phyloP scores from a whole-genome alignment of 108 stramenopile genomes.

The Thalassiosira profunda region DNA sequence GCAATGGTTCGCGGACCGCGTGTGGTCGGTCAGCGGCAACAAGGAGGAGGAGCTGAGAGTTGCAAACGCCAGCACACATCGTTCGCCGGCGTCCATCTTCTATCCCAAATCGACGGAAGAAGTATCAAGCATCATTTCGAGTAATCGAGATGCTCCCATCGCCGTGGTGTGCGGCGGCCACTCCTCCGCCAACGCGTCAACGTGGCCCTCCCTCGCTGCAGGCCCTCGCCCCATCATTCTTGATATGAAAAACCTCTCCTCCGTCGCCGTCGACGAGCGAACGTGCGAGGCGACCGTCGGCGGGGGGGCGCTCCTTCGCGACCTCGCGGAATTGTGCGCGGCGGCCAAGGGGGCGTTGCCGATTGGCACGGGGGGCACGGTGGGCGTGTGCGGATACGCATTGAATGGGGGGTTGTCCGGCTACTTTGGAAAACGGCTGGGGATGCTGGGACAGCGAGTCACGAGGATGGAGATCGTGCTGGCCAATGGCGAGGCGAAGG shows the following conservation, averaged over 20 bases:
- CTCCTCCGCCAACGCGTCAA: constrained; percentile 21
- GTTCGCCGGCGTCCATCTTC: not conserved
- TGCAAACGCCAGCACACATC: not conserved
- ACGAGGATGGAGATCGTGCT: constrained; percentile 16
- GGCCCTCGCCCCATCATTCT: not conserved
- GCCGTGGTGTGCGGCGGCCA: constrained; percentile 32
- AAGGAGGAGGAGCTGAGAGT: not conserved
- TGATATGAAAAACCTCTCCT: constrained; percentile 22
- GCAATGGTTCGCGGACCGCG: constrained; percentile 22
- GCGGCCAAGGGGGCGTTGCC: constrained; percentile 10
- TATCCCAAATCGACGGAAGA: constrained; percentile 19
- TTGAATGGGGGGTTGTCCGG: constrained; percentile 23
- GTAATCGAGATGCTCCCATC: constrained; percentile 5
- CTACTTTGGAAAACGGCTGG: constrained; percentile 24
- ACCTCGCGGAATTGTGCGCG: constrained; percentile 13
- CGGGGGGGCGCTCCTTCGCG: constrained; percentile 18
- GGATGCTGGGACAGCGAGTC: constrained; percentile 28
- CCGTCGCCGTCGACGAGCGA: constrained; percentile 3
- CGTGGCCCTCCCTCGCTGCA: not conserved
- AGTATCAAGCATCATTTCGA: not conserved
- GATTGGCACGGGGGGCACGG: constrained; percentile 22
- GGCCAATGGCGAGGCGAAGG: constrained; percentile 14
- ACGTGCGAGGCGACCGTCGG: constrained; percentile 21
- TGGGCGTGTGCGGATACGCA: constrained; percentile 14
- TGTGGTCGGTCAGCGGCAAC: constrained; percentile 25